These are phyloP conservation scores for Boletus patriciae DNA, from an alignment of 768 basidiomycete genomes.

Conservation along the genomic window DNA sequence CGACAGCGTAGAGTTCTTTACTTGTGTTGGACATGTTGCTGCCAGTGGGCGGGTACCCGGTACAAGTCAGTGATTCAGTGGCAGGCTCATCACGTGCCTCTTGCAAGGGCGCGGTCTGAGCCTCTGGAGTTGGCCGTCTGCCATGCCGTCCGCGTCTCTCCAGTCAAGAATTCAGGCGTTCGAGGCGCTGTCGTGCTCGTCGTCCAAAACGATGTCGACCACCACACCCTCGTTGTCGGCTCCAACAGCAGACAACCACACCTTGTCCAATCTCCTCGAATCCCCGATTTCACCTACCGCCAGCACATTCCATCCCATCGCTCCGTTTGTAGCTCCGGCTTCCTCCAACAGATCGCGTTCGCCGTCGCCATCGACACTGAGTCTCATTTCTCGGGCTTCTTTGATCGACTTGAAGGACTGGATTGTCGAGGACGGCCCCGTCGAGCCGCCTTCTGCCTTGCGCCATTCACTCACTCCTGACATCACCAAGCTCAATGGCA, in stretches of 20 bases:
- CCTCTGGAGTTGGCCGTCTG: background rate
- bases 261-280: constrained; percentile 41
- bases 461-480: constrained; percentile 12
- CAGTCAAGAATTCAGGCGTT: constrained; percentile 65
- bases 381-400: constrained; percentile 49
- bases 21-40: constrained; percentile 15
- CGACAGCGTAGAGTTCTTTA: constrained; percentile 70
- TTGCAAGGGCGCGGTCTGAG: too few relatives aligned
- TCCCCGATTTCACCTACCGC: constrained; percentile 50
- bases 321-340: constrained; percentile 34
- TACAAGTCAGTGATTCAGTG: too few relatives aligned
- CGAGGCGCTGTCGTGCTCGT: constrained; percentile 48
- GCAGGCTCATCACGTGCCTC: background rate
- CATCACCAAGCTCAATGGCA: constrained; percentile 15
- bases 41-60: background rate
- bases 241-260: background rate
- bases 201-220: constrained; percentile 22
- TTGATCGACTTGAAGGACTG: constrained; percentile 73
- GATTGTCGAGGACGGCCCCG: constrained; percentile 63
- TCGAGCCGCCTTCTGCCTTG: constrained; percentile 17
- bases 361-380: constrained; percentile 48
- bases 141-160: constrained; percentile 48
- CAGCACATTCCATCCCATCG: constrained; percentile 43
- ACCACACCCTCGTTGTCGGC: constrained; percentile 7
- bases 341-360: constrained; percentile 34